A percentile compares a stretch with the other conserved stretches of the same genome.
These are phyloP conservation scores for Takakia lepidozioides DNA, from an alignment of 225 moss, liverwort and hornwort genomes.

Conservation along the genomic window DNA sequence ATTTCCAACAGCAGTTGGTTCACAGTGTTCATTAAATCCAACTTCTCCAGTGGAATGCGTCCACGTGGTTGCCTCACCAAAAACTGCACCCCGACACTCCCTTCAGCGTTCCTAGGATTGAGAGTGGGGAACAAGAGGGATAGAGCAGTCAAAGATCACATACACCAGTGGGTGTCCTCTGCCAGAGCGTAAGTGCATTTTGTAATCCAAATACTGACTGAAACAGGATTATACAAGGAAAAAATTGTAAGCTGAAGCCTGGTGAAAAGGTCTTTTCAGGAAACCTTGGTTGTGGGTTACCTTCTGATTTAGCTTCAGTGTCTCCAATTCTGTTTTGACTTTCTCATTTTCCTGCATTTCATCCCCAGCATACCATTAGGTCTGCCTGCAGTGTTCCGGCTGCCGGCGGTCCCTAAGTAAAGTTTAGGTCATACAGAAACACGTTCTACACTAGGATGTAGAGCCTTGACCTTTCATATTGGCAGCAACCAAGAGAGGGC, in stretches of 20 bases:
- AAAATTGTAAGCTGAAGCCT: neutral
- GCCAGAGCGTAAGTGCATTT: neutral
- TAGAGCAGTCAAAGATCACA: too few species aligned
- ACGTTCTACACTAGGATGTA: neutral
- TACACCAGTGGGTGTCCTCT: too few species aligned
- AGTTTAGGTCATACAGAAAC: neutral
- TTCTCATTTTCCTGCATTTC: constrained; percentile 70
- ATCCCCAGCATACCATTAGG: neutral
- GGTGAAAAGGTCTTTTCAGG: neutral
- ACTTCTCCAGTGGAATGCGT: constrained; percentile 74
- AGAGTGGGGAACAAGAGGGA: neutral
- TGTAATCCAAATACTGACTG: neutral
- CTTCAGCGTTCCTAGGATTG: neutral
- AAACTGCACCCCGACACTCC: constrained; percentile 38
- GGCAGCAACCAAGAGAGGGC: neutral
- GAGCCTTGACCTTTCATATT: neutral
- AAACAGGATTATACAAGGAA: neutral
- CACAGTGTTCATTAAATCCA: constrained; percentile 93
- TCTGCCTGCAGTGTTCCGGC: neutral
- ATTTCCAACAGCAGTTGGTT: constrained; percentile 80
- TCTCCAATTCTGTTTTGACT: constrained; percentile 68
- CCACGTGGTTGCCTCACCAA: constrained; percentile 73
- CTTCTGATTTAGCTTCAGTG: constrained; percentile 92
- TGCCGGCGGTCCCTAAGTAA: too few species aligned
- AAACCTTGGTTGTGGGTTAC: constrained; percentile 18